Conservation (phyloP, 2,329 filamentous ascomycete genomes). For the Trichoderma arundinaceum region DNA sequence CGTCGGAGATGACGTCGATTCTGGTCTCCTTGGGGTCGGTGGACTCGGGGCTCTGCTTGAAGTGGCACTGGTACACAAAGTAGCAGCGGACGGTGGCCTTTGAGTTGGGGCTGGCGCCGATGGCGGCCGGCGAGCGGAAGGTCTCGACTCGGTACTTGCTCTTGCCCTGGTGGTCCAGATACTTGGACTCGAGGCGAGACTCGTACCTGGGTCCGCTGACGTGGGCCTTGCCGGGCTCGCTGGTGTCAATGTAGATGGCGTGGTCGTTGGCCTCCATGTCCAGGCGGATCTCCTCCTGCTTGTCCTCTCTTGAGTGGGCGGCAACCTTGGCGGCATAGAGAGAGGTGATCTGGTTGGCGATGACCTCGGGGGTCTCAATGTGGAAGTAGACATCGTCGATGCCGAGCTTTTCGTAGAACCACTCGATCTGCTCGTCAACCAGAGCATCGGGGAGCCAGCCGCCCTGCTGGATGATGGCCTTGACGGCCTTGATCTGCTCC, state of each 20-base stretch:
- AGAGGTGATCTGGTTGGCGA: conserved; percentile 92
- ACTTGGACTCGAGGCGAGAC: conserved; percentile 91
- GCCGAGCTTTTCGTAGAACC: conserved; percentile 97
- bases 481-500: conserved; percentile 91
- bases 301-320: conserved; percentile 89
- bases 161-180: conserved; percentile 79
- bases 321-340: conserved; percentile 97
- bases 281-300: conserved; percentile 89
- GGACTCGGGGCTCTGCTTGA: conserved; percentile 73
- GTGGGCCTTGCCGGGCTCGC: conserved; percentile 80
- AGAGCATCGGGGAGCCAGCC: conserved; percentile 86
- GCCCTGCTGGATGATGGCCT: conserved; percentile 76
- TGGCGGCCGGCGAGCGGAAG: conserved; percentile 85
- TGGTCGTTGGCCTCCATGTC: conserved; percentile 96
- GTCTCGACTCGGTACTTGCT: conserved; percentile 92
- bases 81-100: conserved; percentile 93
- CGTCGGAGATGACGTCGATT: conserved; percentile 89
- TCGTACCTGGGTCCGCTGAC: conserved; percentile 88
- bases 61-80: conserved; percentile 97
- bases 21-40: conserved; percentile 81
- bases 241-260: conserved; percentile 98
- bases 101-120: conserved; percentile 70
- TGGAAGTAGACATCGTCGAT: conserved; percentile 99
- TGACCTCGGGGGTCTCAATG: conserved; percentile 82
- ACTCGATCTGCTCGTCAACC: conserved; percentile 83